Percentiles rank a stretch among this genome's conserved stretches.
Evolutionary conservation across 306 rosid genomes (phyloP).

Genomic region (Vigna mungo): DNA sequence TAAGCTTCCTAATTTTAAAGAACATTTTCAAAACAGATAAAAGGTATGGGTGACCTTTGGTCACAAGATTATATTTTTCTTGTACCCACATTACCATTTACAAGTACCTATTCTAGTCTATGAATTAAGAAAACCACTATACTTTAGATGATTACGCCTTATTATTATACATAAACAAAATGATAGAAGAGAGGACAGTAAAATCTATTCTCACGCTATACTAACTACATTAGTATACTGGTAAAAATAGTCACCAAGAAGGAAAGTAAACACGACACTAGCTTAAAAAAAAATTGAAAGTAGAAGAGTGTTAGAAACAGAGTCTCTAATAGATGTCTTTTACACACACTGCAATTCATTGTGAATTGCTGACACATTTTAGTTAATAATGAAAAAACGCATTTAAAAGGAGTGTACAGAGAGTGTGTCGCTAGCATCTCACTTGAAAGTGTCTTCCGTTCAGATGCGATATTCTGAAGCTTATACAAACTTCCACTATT

Average conservation of each 20-base stretch:
- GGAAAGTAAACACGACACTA: not conserved
- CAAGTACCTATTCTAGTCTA: not conserved
- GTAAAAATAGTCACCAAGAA: not conserved
- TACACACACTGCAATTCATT: too few relatives aligned
- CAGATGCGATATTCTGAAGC: too few relatives aligned
- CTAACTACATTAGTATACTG: conserved; percentile 1
- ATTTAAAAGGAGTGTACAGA: too few relatives aligned
- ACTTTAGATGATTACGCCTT: conserved; percentile 4
- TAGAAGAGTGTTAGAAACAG: too few relatives aligned
- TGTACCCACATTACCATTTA: not conserved
- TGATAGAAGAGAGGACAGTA: conserved; percentile 11
- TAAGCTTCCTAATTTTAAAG: not conserved
- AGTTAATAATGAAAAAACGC: too few relatives aligned
- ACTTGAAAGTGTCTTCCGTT: not conserved
- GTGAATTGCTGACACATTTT: too few relatives aligned
- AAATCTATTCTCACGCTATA: conserved; percentile 24
- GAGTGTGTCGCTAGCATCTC: too few relatives aligned
- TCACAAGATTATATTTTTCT: not conserved
- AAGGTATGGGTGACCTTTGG: not conserved
- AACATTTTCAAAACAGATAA: not conserved
- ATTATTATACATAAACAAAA: conserved; percentile 6
- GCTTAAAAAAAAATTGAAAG: conserved; percentile 18
- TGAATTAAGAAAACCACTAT: not conserved
- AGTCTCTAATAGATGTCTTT: too few relatives aligned
- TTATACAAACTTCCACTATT: too few relatives aligned